Conservation (phyloP, 768 basidiomycete species). For the Mycena sanguinolenta region DNA sequence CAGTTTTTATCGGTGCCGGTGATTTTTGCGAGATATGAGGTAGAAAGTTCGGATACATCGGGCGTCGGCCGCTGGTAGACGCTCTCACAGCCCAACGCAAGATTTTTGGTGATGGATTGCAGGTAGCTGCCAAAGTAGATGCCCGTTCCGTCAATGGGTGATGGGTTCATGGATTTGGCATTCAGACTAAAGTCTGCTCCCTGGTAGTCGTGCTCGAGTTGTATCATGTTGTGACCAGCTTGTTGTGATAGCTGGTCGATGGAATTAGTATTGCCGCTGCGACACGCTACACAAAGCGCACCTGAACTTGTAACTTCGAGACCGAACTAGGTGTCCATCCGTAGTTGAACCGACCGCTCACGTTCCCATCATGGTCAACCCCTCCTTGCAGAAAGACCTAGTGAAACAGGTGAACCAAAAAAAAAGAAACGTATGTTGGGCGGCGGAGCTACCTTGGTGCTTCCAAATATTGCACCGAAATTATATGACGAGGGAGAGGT, state of each 20-base stretch:
- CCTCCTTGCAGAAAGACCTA: constrained; percentile 94
- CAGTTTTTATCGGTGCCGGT: constrained; percentile 80
- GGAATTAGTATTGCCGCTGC: constrained; percentile 28
- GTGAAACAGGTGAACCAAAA: neutral
- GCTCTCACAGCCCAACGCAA: constrained; percentile 90
- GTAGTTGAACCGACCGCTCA: constrained; percentile 90
- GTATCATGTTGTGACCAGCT: constrained; percentile 89
- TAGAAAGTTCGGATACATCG: constrained; percentile 74
- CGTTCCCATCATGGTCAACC: constrained; percentile 93
- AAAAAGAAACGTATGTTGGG: constrained; percentile 6
- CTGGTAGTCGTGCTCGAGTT: constrained; percentile 93
- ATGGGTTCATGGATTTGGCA: constrained; percentile 92
- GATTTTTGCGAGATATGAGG: constrained; percentile 87
- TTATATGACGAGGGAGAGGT: constrained; percentile 90
- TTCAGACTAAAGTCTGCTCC: constrained; percentile 91
- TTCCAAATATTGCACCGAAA: constrained; percentile 94
- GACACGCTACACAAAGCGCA: constrained; percentile 50
- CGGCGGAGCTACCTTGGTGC: constrained; percentile 69
- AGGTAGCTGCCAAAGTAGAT: constrained; percentile 93
- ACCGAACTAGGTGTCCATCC: constrained; percentile 85
- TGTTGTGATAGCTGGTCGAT: constrained; percentile 80
- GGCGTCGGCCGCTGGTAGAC: constrained; percentile 86
- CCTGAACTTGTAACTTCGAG: constrained; percentile 92
- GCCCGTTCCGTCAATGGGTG: constrained; percentile 87
- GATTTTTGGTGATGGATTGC: constrained; percentile 91